These are phyloP conservation scores for Akanthomyces uredinophilus DNA, from an alignment of 2,329 filamentous ascomycete genomes.

Conservation along the genomic window DNA sequence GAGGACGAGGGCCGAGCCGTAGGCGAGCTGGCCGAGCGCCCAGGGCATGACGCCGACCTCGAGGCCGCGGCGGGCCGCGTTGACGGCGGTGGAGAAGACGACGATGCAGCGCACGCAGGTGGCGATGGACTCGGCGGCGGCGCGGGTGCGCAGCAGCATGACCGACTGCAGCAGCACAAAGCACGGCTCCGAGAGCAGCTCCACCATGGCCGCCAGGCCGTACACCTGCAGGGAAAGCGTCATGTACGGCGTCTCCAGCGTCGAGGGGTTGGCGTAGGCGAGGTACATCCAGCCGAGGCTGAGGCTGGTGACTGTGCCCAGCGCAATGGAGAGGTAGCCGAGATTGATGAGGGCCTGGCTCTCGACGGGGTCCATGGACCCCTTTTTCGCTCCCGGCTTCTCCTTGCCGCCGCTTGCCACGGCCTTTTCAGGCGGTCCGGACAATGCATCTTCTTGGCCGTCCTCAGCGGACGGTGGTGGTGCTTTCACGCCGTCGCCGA, in stretches of 20 bases:
- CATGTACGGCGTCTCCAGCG: slow-evolving; percentile 60
- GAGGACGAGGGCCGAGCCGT: slow-evolving; percentile 61
- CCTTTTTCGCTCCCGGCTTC: slow-evolving; percentile 11
- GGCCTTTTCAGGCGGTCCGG: background rate
- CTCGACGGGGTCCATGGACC: slow-evolving; percentile 24
- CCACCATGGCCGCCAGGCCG: slow-evolving; percentile 55
- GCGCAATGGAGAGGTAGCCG: slow-evolving; percentile 69
- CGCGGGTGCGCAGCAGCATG: slow-evolving; percentile 73
- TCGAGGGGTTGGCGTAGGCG: slow-evolving; percentile 40
- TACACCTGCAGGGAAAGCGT: slow-evolving; percentile 48
- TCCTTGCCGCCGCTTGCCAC: background rate
- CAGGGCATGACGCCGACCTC: slow-evolving; percentile 79
- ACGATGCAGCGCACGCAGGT: slow-evolving; percentile 71
- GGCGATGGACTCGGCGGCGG: slow-evolving; percentile 75
- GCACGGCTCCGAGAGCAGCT: slow-evolving; percentile 79
- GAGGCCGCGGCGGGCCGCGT: slow-evolving; percentile 45
- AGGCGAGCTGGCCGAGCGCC: slow-evolving; percentile 77
- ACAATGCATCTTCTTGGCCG: too few relatives aligned
- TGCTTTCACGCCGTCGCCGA: slow-evolving; percentile 5
- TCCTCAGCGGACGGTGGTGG: background rate
- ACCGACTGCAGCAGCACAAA: slow-evolving; percentile 84
- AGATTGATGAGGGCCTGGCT: slow-evolving; percentile 82
- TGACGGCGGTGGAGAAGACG: slow-evolving; percentile 67
- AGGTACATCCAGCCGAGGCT: slow-evolving; percentile 65
- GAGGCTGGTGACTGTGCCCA: slow-evolving; percentile 62